Evolutionary conservation across 1,284 basidiomycete genomes (phyloP).

Genomic region (Trichosporon coremiiforme): DNA sequence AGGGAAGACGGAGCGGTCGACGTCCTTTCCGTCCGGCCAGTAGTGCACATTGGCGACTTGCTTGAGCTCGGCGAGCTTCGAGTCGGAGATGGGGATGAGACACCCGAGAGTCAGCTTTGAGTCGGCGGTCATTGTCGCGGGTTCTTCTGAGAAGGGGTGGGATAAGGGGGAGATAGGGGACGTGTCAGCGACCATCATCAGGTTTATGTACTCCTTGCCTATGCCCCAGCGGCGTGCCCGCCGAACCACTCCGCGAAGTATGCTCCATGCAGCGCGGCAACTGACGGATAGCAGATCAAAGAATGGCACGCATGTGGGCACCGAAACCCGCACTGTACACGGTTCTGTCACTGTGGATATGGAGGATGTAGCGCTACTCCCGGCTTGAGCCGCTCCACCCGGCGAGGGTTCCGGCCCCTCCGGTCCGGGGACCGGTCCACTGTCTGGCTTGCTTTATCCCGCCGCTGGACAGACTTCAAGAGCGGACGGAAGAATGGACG

Average conservation of each 20-base stretch:
- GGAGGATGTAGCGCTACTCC: slow-evolving; percentile 1
- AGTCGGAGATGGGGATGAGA: slow-evolving; percentile 10
- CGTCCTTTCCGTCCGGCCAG: slow-evolving; percentile 10
- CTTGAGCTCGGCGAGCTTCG: neutral
- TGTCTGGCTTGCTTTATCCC: neutral
- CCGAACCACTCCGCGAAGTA: neutral
- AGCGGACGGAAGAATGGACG: neutral
- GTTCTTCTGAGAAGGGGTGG: neutral
- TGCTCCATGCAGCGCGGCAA: neutral
- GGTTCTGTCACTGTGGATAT: neutral
- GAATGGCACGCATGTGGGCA: too few species aligned
- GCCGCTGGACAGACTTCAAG: neutral
- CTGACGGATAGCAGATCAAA: neutral
- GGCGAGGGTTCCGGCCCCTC: neutral
- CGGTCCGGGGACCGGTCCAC: neutral
- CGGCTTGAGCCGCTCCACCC: neutral
- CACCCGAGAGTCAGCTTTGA: slow-evolving; percentile 14
- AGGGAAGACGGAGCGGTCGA: slow-evolving; percentile 2
- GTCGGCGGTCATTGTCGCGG: neutral
- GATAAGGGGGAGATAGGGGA: neutral
- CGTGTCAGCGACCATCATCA: neutral
- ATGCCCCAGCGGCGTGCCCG: neutral
- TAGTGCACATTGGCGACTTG: neutral
- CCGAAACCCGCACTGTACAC: neutral
- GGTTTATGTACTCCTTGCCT: neutral